phyloP scores from a whole-genome alignment of 2,329 filamentous ascomycete genomes.

The Fusarium sp. region DNA sequence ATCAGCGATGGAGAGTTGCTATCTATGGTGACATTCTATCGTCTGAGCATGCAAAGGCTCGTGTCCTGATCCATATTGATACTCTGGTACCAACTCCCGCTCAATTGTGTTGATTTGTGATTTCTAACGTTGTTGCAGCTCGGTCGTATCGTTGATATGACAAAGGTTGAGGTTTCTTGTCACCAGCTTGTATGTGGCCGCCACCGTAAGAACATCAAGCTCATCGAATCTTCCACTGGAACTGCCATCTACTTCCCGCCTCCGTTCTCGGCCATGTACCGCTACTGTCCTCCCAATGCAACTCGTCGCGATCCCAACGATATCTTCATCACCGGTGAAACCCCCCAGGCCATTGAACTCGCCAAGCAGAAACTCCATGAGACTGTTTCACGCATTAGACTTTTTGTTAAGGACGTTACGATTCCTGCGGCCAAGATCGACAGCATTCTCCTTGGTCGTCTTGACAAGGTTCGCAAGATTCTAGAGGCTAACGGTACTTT shows the following conservation, averaged over 20 bases:
- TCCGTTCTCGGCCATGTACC: constrained; percentile 90
- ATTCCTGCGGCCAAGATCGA: constrained; percentile 94
- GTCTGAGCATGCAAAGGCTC: constrained; percentile 95
- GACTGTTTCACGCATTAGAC: constrained; percentile 81
- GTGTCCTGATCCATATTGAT: constrained; percentile 96
- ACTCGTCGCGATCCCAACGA: constrained; percentile 86
- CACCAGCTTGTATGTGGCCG: constrained; percentile 94
- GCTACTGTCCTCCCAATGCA: constrained; percentile 86
- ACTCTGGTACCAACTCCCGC: constrained; percentile 72
- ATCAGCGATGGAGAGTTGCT: constrained; percentile 90
- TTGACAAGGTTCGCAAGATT: constrained; percentile 98
- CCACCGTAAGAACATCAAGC: constrained; percentile 95
- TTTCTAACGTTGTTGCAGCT: constrained; percentile 62
- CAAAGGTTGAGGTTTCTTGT: constrained; percentile 85
- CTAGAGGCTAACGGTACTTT: constrained; percentile 97
- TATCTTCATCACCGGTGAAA: constrained; percentile 95
- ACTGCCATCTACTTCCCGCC: constrained; percentile 99
- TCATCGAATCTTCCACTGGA: constrained; percentile 94
- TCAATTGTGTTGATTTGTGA: not conserved
- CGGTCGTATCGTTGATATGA: constrained; percentile 78
- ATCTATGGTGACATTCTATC: constrained; percentile 97
- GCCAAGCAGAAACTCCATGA: constrained; percentile 95
- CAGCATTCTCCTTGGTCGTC: constrained; percentile 86
- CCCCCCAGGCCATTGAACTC: constrained; percentile 82
- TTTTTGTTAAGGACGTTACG: constrained; percentile 91